Percentiles rank a stretch among this genome's conserved stretches.
Evolutionary conservation across 306 rosid species (phyloP).

Genomic region (Cyamopsis tetragonoloba): DNA sequence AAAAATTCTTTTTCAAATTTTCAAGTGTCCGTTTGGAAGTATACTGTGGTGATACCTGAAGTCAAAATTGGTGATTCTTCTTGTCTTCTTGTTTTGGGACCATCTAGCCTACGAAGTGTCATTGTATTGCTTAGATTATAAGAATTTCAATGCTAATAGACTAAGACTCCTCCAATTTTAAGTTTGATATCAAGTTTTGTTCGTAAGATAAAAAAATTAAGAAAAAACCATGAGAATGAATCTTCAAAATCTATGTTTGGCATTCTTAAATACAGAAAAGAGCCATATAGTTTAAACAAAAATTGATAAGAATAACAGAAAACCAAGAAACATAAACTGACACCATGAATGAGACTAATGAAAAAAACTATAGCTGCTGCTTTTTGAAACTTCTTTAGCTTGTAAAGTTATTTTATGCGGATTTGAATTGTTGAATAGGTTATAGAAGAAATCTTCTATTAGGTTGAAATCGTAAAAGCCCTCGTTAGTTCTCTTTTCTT

Average conservation of each 20-base stretch:
- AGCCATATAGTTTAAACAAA: not conserved
- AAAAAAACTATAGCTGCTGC: not conserved
- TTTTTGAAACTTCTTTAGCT: constrained; percentile 2
- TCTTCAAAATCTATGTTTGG: not conserved
- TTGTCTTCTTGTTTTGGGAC: constrained; percentile 22
- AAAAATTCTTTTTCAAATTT: not conserved
- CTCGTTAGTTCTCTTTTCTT: too few relatives aligned
- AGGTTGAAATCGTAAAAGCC: constrained; percentile 6
- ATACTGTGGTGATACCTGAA: not conserved
- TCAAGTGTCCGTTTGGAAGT: not conserved
- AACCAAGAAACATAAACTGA: not conserved
- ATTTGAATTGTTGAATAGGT: constrained; percentile 6
- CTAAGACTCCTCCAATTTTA: not conserved
- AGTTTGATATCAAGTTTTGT: not conserved
- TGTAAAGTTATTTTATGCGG: not conserved
- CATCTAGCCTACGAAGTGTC: not conserved
- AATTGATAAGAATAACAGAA: not conserved
- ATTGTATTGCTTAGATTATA: constrained; percentile 4
- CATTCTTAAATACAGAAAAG: not conserved
- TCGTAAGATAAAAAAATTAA: not conserved
- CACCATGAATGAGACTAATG: not conserved
- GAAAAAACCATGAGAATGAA: not conserved
- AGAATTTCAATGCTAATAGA: not conserved
- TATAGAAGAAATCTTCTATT: not conserved
- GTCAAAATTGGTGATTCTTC: constrained; percentile 32